Evolutionary conservation across 106 monocot genomes (phyloP), one percentile per base, ranked within the genome.

Genomic region (Xerophyta viscosa): DNA sequence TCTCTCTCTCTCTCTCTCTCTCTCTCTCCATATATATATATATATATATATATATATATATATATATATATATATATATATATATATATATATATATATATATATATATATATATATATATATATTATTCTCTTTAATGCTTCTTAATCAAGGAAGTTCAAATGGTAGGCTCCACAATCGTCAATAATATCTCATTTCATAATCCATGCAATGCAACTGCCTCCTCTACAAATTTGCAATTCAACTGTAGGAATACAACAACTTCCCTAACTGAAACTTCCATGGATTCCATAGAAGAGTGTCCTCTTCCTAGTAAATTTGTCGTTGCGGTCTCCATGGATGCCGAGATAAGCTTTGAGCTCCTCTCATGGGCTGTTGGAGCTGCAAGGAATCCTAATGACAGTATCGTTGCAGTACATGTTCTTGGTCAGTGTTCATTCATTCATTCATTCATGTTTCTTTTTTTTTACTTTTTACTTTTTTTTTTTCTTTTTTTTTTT

Each of bases 71-170:
- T n/a, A n/a, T n/a, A n/a, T n/a, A n/a, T n/a, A n/a, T n/a, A n/a
- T n/a, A n/a, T n/a, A n/a, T n/a, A n/a, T n/a, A n/a, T n/a, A n/a
- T n/a, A n/a, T n/a, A n/a, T n/a, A n/a, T n/a, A n/a, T n/a, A n/a
- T n/a, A n/a, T n/a, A n/a, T n/a, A n/a, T n/a, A n/a, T n/a, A n/a
- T n/a, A n/a, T n/a, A n/a, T n/a, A n/a, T n/a, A n/a, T n/a, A n/a
- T n/a, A n/a, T n/a, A n/a, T n/a, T n/a, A n/a, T n/a, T n/a, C n/a
- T n/a, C n/a, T n/a, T n/a, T n/a, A n/a, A n/a, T 53, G 53, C 53
- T 53, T 53, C 53, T 31, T 19, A 18, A 53, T 26, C 53, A 53
- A 53, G 53, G 53, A 1, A 53, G n/a, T n/a, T n/a, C n/a, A n/a
- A n/a, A n/a, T n/a, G 28, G 53, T 53, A 29, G 53, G 3, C 53